Base-by-base conservation (phyloP, 768 basidiomycete species). In the Serpula lacrymans region DNA sequence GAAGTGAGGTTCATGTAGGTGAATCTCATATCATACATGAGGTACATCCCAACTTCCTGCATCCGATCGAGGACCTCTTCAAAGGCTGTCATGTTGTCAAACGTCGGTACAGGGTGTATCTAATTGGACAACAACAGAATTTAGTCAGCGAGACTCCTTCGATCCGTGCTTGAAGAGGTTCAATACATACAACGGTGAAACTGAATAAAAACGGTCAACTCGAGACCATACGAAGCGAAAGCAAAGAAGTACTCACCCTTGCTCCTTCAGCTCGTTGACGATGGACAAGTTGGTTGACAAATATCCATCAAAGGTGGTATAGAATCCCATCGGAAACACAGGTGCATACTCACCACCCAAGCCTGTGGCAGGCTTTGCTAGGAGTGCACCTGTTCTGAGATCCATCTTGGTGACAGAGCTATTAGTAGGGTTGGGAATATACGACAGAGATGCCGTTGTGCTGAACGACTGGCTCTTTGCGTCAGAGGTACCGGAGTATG, bases 21-120 rank as follows among this genome's bases (percentile, higher is more conserved):
- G 74, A 37, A 67, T 35, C 86, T 73, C 86, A 90, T 88, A 55
- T 89, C 85, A 48, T 90, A 91, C 78, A 89, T 88, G 40, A 89
- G 69, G 52, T 83, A 90, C 8, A 61, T n/a, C 0, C 75, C 77
- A 0, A 80, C 77, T 45, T 82, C 72, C 57, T 88, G 78, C 82
- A 88, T 86, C 30, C 71, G 65, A 51, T 87, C 80, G 6, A 88
- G 53, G 20, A 86, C 77, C 35, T 68, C 43, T 25, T 77, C 71
- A 0, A 88, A 61, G 0, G 69, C 70, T 0, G 80, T 78, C 24
- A 80, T 46, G 49, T 84, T 78, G 45, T 70, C 70, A 44, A 82
- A 88, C 0, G 74, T 60, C 0, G 88, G 87, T 4, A 87, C 64
- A 2, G 84, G 81, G 51, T 90, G 88, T 13, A 89, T 71, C 80